These are phyloP conservation scores for Amanita exitialis DNA, from an alignment of 768 basidiomycete genomes.

Conservation along the genomic window DNA sequence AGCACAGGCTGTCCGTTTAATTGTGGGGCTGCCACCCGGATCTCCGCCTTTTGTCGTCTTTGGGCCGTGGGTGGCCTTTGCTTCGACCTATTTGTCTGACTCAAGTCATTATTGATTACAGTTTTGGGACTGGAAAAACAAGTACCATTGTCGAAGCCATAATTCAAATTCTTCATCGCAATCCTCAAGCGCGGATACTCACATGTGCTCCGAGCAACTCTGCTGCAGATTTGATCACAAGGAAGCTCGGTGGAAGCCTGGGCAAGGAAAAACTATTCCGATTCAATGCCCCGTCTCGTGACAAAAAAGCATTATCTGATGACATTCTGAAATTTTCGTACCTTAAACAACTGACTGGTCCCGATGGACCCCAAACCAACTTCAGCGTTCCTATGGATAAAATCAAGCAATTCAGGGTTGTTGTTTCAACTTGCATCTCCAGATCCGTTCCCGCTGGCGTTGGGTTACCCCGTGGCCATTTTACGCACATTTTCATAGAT, in stretches of 20 bases:
- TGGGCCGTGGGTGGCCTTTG: constrained; percentile 36
- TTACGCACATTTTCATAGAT: constrained; percentile 7
- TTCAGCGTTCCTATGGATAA: background rate
- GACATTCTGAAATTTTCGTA: background rate
- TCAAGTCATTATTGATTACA: constrained; percentile 15
- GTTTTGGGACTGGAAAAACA: constrained; percentile 46
- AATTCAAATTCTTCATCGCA: constrained; percentile 25
- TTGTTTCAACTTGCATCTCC: constrained; percentile 5
- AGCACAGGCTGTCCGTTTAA: constrained; percentile 33
- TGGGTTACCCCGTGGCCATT: constrained; percentile 3
- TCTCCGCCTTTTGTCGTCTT: constrained; percentile 44
- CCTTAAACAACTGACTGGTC: background rate
- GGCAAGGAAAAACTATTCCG: constrained; percentile 30
- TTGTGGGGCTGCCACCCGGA: constrained; percentile 29
- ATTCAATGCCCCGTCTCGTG: constrained; percentile 30
- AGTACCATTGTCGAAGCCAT: constrained; percentile 43
- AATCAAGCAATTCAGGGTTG: constrained; percentile 4
- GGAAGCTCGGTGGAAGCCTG: constrained; percentile 19
- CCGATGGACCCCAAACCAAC: background rate
- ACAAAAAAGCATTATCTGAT: background rate
- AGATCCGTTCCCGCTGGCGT: constrained; percentile 10
- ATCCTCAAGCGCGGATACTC: constrained; percentile 27
- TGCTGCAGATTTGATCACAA: constrained; percentile 41
- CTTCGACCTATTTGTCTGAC: background rate
- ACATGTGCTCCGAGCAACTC: constrained; percentile 49